Base-by-base conservation (phyloP, 768 basidiomycete species). In the Leccinum variicolor region DNA sequence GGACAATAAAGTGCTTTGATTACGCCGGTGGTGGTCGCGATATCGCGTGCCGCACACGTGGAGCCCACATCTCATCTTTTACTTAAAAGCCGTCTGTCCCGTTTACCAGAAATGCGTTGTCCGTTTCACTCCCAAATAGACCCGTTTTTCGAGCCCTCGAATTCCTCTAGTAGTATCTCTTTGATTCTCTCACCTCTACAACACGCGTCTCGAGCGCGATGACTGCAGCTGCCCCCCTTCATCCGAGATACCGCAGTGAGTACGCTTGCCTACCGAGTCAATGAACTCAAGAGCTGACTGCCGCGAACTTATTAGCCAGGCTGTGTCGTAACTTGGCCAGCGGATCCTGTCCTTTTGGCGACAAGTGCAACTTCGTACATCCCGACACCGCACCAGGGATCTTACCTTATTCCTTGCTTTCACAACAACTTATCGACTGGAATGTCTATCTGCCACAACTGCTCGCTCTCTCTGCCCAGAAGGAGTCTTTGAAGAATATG, bases 291-390 rank as follows among this genome's bases (percentile, higher is more conserved):
- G 29, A 17, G 13, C 51, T 62, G 41, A 66, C 47, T 9, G 19
- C 43, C 52, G 19, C 49, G 50, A 60, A 53, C 36, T n/a, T n/a
- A 75, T n/a, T n/a, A 75, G 76, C 73, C 6, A 76, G 72, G 64
- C 61, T 72, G 45, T 77, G 76, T 62, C 69, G 75, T 43, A 72
- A 76, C 65, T 33, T 71, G 39, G 59, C 66, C 45, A 68, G 58
- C 33, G 76, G 77, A 34, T 59, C 63, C 57, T 78, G 76, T 64
- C 67, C 72, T 19, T 74, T 73, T 57, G 77, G 74, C 57, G 61
- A 66, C 21, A 67, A 65, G 34, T 78, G 77, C 66, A 76, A 65
- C 34, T 78, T 76, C 65, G 34, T 76, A 33, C 76, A 78, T 56
- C 70, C 72, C 9, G 41, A 43, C 41, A 43, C 41, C 5, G 29